Evolutionary conservation across 306 rosid species (phyloP), one percentile per base, ranked within the genome.

Genomic region (Quercus dentata): DNA sequence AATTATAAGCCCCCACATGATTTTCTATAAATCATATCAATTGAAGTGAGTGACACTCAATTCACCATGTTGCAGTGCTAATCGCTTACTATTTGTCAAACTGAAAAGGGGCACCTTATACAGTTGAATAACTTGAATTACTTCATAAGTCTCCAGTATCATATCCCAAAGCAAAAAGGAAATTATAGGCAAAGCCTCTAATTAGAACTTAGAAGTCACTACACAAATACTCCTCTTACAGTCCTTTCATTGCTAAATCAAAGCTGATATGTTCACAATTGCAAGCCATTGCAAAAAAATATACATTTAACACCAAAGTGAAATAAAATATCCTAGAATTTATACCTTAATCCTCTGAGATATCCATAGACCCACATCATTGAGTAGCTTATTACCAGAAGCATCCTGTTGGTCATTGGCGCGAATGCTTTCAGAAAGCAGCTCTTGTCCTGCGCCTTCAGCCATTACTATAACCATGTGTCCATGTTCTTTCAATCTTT

Each of bases 381-480:
- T 83, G 44, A 87, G 80, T 61, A 85, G 46, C 75, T 88, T 86
- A 27, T 88, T 85, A 1, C 89, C 82, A 1, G 92, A 87, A 77
- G 91, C 90, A 80, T 86, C 92, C 58, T 79, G 84, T 57, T 83
- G 81, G 35, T 80, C 68, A 33, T 54, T 23, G 20, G 55, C 51
- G 6, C 74, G 38, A 51, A 58, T 62, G 78, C 80, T 79, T 49
- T 77, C 57, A 58, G 85, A 78, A 71, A 85, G 79, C 77, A 87
- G 88, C 11, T 87, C 94, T 55, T 88, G 94, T 54, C 88, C 94
- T 69, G 94, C 92, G 25, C 94, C 97, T 84, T 92, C 97, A 25
- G 97, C 97, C 55, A 92, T 84, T 31, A 92, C 97, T 82, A 92
- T 85, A 70, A 92, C 97, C 91, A 92, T 82, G 86, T 92, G 97